Evolutionary conservation across 2,329 filamentous ascomycete genomes (phyloP).

Genomic region (Endothia cerciana): DNA sequence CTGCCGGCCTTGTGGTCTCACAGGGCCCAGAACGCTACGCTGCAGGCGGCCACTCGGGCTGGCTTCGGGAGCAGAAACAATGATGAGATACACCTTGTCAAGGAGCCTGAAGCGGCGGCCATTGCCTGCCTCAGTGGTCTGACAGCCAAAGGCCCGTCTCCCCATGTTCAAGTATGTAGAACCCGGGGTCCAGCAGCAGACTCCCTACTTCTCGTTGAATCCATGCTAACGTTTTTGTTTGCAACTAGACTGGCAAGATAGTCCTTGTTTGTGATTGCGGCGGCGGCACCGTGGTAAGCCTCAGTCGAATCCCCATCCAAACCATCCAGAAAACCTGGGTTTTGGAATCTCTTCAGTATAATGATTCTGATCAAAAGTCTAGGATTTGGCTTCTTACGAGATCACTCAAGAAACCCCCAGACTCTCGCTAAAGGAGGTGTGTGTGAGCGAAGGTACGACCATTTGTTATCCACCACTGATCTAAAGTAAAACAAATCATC

Average conservation of each 20-base stretch:
- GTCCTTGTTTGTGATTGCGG: conserved; percentile 14
- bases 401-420: not conserved
- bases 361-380: not conserved
- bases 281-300: conserved; percentile 8
- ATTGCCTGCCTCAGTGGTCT: conserved; percentile 11
- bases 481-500: not conserved
- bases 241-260: conserved; percentile 5
- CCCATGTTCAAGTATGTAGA: not conserved
- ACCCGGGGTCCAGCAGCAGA: not conserved
- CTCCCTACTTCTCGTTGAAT: not conserved
- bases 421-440: conserved; percentile 1
- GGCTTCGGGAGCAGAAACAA: conserved; percentile 1
- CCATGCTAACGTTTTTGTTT: not conserved
- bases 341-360: not conserved
- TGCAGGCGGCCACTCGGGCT: conserved; percentile 6
- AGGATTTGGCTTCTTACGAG: conserved; percentile 6
- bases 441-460: conserved; percentile 14
- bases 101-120: conserved; percentile 12
- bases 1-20: conserved; percentile 8
- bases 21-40: conserved; percentile 9
- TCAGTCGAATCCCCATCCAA: not conserved
- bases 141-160: conserved; percentile 1
- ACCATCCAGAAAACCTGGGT: not conserved
- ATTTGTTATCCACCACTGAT: not conserved
- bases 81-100: conserved; percentile 13